Base-by-base conservation (phyloP, 2,329 filamentous ascomycete species). In the Xylaria polymorpha region DNA sequence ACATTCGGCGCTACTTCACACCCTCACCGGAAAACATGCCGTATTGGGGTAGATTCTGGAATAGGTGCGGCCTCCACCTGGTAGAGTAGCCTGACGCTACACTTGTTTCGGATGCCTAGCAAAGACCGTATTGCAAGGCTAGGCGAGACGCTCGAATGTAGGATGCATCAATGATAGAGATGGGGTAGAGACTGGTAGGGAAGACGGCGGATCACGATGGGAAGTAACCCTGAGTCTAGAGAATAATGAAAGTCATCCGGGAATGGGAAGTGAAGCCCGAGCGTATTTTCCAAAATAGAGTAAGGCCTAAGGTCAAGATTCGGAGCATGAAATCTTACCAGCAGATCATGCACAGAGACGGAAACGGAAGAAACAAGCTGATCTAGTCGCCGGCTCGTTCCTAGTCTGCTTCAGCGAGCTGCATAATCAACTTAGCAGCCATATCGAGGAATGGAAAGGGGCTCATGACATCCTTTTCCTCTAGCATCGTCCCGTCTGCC, bases 401-500 rank as follows among this genome's bases (percentile, higher is more conserved):
- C 69, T 82, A 88, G 75, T 93, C 92, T 66, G 92, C 91, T 79
- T 95, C 93, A 12, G 94, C 94, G 78, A 98, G 85, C 83, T 97
- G 94, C 83, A 97, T 94, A 75, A 98, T 97, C 76, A 98, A 85
- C 81, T 91, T 91, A 73, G 93, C 94, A 37, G 95, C 94, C 81
- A 98, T 92, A 82, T 98, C 95, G 77, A 98, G 85, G 83, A 98
- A 98, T 4, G 96, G 95, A 80, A 97, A 98, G 35, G 96, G 94
- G 79, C 93, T 97, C 53, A 94, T 95, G 71, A 97, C 94, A 77
- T 97, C 92, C 86, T 98, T 98, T 82, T 98, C 94, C 76, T 96
- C 94, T 60, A 94, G 83, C 60, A 91, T 83, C 73, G 91, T 89
- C 58, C 95, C 91, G 64, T 96, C 85, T 14, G 84, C 77, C 56